Evolutionary conservation across 192 early-diverging fungal genomes (phyloP), one percentile per base, ranked within the genome.

Genomic region (Irineochytrium annulatum): DNA sequence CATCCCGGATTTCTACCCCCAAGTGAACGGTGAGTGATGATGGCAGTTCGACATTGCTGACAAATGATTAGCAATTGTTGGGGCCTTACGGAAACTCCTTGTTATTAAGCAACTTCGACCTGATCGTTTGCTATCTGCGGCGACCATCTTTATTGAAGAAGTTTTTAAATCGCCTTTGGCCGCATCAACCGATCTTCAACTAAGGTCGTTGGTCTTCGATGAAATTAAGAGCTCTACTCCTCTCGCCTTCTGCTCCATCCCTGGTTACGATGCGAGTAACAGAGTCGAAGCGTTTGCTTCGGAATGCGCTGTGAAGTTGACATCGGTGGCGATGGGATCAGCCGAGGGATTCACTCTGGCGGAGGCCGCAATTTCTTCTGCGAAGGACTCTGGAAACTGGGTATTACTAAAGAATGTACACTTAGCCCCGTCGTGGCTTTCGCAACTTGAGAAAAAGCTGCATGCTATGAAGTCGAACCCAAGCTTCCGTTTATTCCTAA

Each of bases 401-500:
- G 95, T 99, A 3, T 76, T 99, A 55, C 78, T 99, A 53, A 95
- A 97, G 76, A 99, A 99, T 70, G 97, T 97, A n/a, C 97, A 99
- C 62, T 73, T 98, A 51, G 92, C 96, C 27, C 81, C 92, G 0
- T 70, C 82, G 2, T 99, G 97, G 97, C 81, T 99, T 3, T 81
- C 85, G 39, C 89, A 92, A 67, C 82, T 99, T 3, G 95, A 99
- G 77, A 99, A 99, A 84, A 80, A 86, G 59, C 73, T 98, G 59
- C 90, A 94, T 59, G 80, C 84, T 32, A 64, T 95, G 69, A 93
- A 92, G 59, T 77, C 94, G 1, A 80, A 93, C 70, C 75, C 68
- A 17, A 80, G 77, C 37, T 98, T 98, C 86, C 82, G 95, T 35
- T 75, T 99, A 46, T 99, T 99, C 78, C 74, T 99, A 62, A 98